Conservation (phyloP, 441 rosid species). For the Mallotus repandus region DNA sequence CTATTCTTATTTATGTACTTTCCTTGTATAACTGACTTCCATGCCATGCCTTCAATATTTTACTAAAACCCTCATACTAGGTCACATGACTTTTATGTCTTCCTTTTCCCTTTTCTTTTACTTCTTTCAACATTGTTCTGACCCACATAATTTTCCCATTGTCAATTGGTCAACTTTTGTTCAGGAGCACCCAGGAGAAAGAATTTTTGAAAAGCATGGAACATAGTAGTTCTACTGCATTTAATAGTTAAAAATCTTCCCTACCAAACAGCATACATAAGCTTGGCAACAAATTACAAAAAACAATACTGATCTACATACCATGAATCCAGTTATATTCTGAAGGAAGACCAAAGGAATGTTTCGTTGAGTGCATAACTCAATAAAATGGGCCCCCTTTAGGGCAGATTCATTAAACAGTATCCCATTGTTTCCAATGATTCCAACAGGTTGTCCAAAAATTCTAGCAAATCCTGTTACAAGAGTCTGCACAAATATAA, state of each 20-base stretch:
- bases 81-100: no score
- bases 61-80: no score
- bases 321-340: conserved; percentile 98
- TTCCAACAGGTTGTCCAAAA: conserved; percentile 85
- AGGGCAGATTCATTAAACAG: conserved; percentile 91
- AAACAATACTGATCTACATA: conserved; percentile 19
- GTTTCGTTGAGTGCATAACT: conserved; percentile 81
- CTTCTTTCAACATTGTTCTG: not conserved
- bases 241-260: not conserved
- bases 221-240: not conserved
- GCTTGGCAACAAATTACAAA: conserved; percentile 4
- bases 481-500: conserved; percentile 59
- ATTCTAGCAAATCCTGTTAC: conserved; percentile 89
- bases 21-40: no score
- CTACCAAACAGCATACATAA: conserved; percentile 4
- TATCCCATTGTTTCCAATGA: conserved; percentile 92
- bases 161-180: not conserved
- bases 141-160: not conserved
- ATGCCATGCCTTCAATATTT: no score
- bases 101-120: not conserved
- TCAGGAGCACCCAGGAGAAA: not conserved
- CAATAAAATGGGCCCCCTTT: conserved; percentile 94
- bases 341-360: conserved; percentile 92
- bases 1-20: not conserved
- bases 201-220: not conserved